Evolutionary conservation across 2,329 filamentous ascomycete species (phyloP), one percentile per base, ranked within the genome.

Genomic region (Colletotrichum lupini): DNA sequence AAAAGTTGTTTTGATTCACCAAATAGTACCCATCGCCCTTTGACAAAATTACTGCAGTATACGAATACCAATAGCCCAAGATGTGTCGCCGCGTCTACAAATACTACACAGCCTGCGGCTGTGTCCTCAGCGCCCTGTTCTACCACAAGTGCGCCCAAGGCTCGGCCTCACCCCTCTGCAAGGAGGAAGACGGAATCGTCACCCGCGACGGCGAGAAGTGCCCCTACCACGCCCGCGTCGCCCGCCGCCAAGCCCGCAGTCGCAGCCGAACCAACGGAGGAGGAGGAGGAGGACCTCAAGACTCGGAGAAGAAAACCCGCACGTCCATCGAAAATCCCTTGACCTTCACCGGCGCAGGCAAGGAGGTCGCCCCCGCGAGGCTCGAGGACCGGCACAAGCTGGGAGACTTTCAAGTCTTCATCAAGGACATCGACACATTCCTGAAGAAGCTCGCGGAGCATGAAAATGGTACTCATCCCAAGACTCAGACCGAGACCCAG

Each of bases 71-170:
- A 24, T 11, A 22, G 8, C 14, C 52, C 14, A 26, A 56, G 46
- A 74, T 74, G 72, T 74, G 72, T 32, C 35, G 58, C 28, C 52
- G 55, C 30, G 12, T 68, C 30, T 74, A 73, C 58, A 26, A 30
- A 22, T 46, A 73, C 59, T 74, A 63, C 72, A 55, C 30, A 7
- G 19, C 2, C 32, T 74, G 72, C 32, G 59, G 53, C 42, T 73
- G 72, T 35, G 46, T 68, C 42, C 57, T 74, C 46, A 61, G n/a
- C 14, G 6, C 19, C n/a, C n/a, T 19, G 8, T 35, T 42, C 53
- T 37, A 67, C 55, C 22, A 37, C 30, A 22, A 67, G 32, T 74
- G 72, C 60, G 16, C 26, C 3, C 22, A 65, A 8, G 72, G 68
- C 26, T 52, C 58, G 4, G 28, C 28, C 32, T 73, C 63, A 5